Percentiles rank a stretch among this genome's conserved stretches.
Evolutionary conservation across 768 basidiomycete genomes (phyloP).

Genomic region (Suillus weaverae): DNA sequence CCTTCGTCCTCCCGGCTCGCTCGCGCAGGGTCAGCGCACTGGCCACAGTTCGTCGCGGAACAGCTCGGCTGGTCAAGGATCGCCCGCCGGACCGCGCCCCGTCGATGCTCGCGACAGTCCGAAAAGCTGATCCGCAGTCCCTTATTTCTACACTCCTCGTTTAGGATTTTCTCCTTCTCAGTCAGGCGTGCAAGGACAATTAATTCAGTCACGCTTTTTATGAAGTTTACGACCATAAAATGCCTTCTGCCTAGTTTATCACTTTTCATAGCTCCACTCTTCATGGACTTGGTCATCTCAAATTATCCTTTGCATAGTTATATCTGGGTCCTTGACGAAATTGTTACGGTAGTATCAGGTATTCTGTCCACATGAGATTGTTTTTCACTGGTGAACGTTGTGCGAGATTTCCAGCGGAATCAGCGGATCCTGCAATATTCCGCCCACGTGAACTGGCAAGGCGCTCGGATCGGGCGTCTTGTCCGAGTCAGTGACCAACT

Average conservation of each 20-base stretch:
- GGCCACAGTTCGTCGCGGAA: conserved; percentile 43
- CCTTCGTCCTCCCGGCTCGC: conserved; percentile 28
- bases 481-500: not conserved
- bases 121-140: conserved; percentile 21
- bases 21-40: conserved; percentile 27
- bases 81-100: conserved; percentile 43
- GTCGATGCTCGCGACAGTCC: conserved; percentile 30
- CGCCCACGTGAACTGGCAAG: not conserved
- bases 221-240: conserved; percentile 10
- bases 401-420: not conserved
- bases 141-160: not conserved
- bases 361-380: conserved; percentile 1
- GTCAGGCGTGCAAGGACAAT: conserved; percentile 5
- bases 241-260: conserved; percentile 16
- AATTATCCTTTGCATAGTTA: conserved; percentile 20
- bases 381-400: not conserved
- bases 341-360: conserved; percentile 13
- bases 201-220: conserved; percentile 9
- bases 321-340: conserved; percentile 4
- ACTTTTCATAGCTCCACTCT: conserved; percentile 16
- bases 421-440: not conserved
- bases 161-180: not conserved
- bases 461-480: not conserved
- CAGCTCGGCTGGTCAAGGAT: conserved; percentile 54
- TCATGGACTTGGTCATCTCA: conserved; percentile 20